phyloP scores from a whole-genome alignment of 352 stramenopile genomes.

The Globisporangium sylvaticum region DNA sequence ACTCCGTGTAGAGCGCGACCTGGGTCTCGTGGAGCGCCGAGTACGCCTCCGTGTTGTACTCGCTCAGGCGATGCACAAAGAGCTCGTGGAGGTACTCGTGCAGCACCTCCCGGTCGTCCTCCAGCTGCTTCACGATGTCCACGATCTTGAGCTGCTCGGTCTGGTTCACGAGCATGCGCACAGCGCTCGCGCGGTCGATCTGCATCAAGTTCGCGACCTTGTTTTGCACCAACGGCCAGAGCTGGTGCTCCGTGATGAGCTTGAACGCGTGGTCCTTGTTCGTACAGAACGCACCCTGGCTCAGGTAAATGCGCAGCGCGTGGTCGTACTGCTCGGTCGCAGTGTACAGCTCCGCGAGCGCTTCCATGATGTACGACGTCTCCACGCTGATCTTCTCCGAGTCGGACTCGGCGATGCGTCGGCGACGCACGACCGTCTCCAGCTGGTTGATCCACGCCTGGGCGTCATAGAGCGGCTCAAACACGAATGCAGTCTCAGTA shows the following conservation, averaged over 20 bases:
- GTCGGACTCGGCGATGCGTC: constrained; percentile 63
- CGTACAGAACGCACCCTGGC: constrained; percentile 76
- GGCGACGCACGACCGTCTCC: constrained; percentile 62
- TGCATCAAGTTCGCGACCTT: constrained; percentile 78
- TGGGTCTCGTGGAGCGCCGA: constrained; percentile 68
- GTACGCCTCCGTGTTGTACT: constrained; percentile 82
- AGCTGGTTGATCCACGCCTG: constrained; percentile 82
- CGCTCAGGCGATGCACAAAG: constrained; percentile 56
- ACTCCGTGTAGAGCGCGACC: constrained; percentile 73
- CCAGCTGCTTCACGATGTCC: constrained; percentile 74
- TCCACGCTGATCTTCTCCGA: constrained; percentile 62
- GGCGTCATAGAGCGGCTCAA: constrained; percentile 77
- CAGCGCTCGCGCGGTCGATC: constrained; percentile 62
- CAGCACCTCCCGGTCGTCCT: constrained; percentile 57
- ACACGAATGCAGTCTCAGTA: constrained; percentile 58
- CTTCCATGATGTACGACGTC: constrained; percentile 80
- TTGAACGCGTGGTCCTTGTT: constrained; percentile 87
- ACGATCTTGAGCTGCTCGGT: constrained; percentile 76
- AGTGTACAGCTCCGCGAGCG: constrained; percentile 77
- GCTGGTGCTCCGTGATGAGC: constrained; percentile 77
- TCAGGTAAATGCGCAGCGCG: constrained; percentile 81
- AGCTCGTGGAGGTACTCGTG: constrained; percentile 79
- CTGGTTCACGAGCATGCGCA: constrained; percentile 80
- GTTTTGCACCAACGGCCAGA: constrained; percentile 74
- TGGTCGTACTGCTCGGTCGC: constrained; percentile 80